A percentile compares a stretch with the other conserved stretches of the same genome.
These are phyloP conservation scores for Solanum habrochaites DNA, from an alignment of 257 asterid species.

Conservation along the genomic window DNA sequence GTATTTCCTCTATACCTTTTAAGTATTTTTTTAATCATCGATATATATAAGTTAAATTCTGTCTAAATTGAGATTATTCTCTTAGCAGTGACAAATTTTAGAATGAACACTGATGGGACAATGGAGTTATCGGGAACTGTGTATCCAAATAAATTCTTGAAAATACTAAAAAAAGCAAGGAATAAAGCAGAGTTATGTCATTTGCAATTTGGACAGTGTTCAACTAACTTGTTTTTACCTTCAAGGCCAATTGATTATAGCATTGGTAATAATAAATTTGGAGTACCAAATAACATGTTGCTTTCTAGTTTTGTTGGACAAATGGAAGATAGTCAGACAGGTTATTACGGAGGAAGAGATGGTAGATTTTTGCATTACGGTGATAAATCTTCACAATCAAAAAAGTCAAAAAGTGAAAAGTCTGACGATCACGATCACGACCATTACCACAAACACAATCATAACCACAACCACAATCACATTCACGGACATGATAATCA, in stretches of 20 bases:
- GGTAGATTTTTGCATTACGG: not conserved
- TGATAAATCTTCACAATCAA: not conserved
- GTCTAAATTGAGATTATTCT: not conserved
- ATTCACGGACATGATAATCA: accelerated
- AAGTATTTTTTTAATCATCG: not conserved
- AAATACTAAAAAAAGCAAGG: conserved; percentile 11
- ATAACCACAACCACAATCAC: not conserved
- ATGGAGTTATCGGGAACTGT: not conserved
- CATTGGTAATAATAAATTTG: not conserved
- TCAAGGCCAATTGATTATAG: not conserved
- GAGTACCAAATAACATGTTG: not conserved
- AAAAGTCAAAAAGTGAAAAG: not conserved
- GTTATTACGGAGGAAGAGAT: not conserved
- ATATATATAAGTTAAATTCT: not conserved
- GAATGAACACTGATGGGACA: not conserved
- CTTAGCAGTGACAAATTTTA: not conserved
- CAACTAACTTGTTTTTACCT: conserved; percentile 25
- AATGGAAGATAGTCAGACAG: not conserved
- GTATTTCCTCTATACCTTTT: not conserved
- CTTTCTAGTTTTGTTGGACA: not conserved
- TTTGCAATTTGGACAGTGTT: conserved; percentile 35
- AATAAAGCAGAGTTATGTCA: conserved; percentile 12
- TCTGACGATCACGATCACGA: not conserved
- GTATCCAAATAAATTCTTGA: conserved; percentile 5
- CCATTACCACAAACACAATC: not conserved